These are phyloP conservation scores for Coniochaeta sp. DNA, from an alignment of 2,329 filamentous ascomycete species.

Conservation along the genomic window DNA sequence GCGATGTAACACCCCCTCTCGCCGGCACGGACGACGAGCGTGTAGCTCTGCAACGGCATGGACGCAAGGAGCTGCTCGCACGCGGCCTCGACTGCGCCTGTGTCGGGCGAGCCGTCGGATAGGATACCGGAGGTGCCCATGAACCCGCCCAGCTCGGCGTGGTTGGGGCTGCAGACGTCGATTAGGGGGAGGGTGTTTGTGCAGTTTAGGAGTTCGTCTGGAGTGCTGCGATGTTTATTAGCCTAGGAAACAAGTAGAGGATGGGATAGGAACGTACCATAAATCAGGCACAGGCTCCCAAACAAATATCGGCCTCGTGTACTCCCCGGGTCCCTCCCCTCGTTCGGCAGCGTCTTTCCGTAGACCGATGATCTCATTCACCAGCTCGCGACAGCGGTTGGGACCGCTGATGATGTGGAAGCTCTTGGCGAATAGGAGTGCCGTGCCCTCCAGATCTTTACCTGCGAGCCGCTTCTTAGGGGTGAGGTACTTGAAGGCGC, in stretches of 20 bases:
- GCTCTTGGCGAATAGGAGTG: constrained; percentile 63
- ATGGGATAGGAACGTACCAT: too few relatives aligned
- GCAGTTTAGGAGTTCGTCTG: constrained; percentile 58
- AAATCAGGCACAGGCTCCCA: constrained; percentile 99
- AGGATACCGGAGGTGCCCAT: too few relatives aligned
- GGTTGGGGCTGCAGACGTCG: constrained; percentile 71
- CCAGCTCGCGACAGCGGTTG: constrained; percentile 66
- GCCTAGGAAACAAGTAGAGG: too few relatives aligned
- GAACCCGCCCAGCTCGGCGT: constrained; percentile 78
- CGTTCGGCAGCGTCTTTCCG: constrained; percentile 32
- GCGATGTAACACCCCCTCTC: constrained; percentile 65
- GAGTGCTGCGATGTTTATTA: too few relatives aligned
- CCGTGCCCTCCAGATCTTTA: constrained; percentile 53
- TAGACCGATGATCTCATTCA: constrained; percentile 60
- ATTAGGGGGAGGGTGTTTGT: constrained; percentile 56
- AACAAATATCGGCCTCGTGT: constrained; percentile 64
- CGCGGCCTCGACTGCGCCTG: constrained; percentile 50
- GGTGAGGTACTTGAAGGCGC: constrained; percentile 80
- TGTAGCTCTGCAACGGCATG: constrained; percentile 58
- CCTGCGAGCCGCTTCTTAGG: constrained; percentile 77
- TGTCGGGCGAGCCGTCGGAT: too few relatives aligned
- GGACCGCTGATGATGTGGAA: constrained; percentile 89
- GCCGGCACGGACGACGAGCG: constrained; percentile 64
- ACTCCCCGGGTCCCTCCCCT: too few relatives aligned
- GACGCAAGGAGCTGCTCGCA: constrained; percentile 57